Percentiles rank a stretch among this genome's conserved stretches.
Conservation (phyloP, 164 flowering plant species). For the Vitis labrusca region DNA sequence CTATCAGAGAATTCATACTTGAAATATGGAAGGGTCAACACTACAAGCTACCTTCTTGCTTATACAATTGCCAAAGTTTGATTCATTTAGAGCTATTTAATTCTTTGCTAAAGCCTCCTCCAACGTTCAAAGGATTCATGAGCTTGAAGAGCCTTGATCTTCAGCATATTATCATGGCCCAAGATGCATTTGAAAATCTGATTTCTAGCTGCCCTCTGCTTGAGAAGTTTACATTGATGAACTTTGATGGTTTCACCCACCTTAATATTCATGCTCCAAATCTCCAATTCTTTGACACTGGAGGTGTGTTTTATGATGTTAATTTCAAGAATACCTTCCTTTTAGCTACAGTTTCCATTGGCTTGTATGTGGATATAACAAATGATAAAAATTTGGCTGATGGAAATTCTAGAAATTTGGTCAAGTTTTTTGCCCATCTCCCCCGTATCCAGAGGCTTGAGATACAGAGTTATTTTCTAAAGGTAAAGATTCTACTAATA, state of each 20-base stretch:
- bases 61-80: constrained; percentile 42
- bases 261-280: constrained; percentile 50
- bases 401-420: constrained; percentile 37
- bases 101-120: constrained; percentile 47
- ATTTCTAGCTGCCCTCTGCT: constrained; percentile 47
- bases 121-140: constrained; percentile 39
- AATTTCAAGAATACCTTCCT: constrained; percentile 30
- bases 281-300: constrained; percentile 48
- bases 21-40: constrained; percentile 50
- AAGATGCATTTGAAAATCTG: constrained; percentile 41
- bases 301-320: constrained; percentile 46
- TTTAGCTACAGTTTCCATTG: constrained; percentile 41
- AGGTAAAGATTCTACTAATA: constrained; percentile 28
- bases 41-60: constrained; percentile 47
- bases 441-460: constrained; percentile 52
- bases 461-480: constrained; percentile 43
- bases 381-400: constrained; percentile 15
- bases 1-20: constrained; percentile 44
- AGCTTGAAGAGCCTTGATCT: constrained; percentile 55
- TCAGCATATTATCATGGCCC: constrained; percentile 42
- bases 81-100: constrained; percentile 44
- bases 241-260: constrained; percentile 40
- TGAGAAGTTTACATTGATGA: constrained; percentile 51
- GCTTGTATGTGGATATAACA: constrained; percentile 34
- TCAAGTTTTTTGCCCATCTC: constrained; percentile 39